Evolutionary conservation across 2,329 filamentous ascomycete genomes (phyloP), one percentile per base, ranked within the genome.

Genomic region (Domatiomyces globalis): DNA sequence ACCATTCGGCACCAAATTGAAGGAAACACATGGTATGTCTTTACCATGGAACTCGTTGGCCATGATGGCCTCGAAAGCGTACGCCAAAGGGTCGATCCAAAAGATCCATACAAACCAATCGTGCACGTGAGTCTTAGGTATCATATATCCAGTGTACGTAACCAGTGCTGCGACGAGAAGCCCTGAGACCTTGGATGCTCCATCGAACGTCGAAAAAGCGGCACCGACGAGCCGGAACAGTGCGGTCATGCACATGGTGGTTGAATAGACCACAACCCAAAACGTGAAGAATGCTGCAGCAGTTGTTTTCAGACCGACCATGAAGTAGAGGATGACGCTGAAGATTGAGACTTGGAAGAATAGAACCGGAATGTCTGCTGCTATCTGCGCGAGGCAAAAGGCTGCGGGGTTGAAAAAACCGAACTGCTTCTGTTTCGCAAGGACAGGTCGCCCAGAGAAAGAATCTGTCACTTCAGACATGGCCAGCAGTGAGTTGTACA

Each of bases 341-440:
- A 83, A 83, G 4, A 81, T 65, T 6, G 74, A 58, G 2, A 80
- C 76, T 58, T 81, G 77, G 8, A 80, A 64, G 17, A 80, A 65
- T 0, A 80, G 73, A 7, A 80, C 64, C 0, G 79, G 78, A 0
- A 79, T 63, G 58, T 83, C 76, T 27, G 77, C 71, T 2, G 78
- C 68, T 0, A 76, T 77, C 54, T 79, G 76, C 0, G 77, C 76
- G 12, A 80, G 66, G 6, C 77, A 78, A 54, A 75, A 79, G 17
- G 79, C 78, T 0, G 77, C 70, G 1, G 79, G 79, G 3, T 76
- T 77, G 56, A 84, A 84, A 63, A 85, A 84, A 0, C 79, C 80
- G 56, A 84, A 85, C 20, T 74, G 79, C 61, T 84, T 84, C 65
- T 85, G 82, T 63, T 85, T 85, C 49, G 83, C 67, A 42, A 86